phyloP scores from a whole-genome alignment of 371 early-diverging fungal genomes.

The Mucor velutinosus region DNA sequence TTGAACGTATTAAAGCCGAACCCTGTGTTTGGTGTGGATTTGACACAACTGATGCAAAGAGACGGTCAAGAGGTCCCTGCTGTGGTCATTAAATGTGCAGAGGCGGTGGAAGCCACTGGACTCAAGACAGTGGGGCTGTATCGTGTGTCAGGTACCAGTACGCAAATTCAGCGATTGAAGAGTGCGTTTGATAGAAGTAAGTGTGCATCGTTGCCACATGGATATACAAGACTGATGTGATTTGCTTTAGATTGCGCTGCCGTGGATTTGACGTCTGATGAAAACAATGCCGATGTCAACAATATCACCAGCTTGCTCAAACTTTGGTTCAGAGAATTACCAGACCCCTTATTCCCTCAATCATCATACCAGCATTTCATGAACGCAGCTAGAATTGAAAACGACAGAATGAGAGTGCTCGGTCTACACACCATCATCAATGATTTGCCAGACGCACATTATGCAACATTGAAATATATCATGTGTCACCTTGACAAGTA shows the following conservation, averaged over 20 bases:
- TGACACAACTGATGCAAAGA: constrained; percentile 61
- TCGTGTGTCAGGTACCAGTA: constrained; percentile 76
- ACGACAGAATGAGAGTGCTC: constrained; percentile 60
- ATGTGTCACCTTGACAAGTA: constrained; percentile 78
- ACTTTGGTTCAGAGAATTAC: constrained; percentile 90
- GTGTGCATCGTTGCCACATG: no score
- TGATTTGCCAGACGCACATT: constrained; percentile 76
- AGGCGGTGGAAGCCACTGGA: constrained; percentile 73
- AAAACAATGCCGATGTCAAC: constrained; percentile 72
- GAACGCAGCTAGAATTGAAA: constrained; percentile 63
- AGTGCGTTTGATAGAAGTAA: constrained; percentile 71
- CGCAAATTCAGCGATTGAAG: constrained; percentile 70
- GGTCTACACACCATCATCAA: constrained; percentile 71
- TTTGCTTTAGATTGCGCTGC: constrained; percentile 53
- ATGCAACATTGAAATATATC: constrained; percentile 74
- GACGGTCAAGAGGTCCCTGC: constrained; percentile 72
- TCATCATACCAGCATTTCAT: constrained; percentile 66
- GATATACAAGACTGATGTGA: not conserved
- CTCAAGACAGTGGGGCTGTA: constrained; percentile 78
- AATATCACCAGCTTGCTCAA: constrained; percentile 84
- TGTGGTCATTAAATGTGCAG: constrained; percentile 73
- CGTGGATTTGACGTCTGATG: constrained; percentile 62
- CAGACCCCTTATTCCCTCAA: constrained; percentile 81
- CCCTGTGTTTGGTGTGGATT: constrained; percentile 70
- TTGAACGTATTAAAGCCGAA: constrained; percentile 60